Base-by-base conservation (phyloP, 164 flowering plant species). In the Vitis rotundifolia region DNA sequence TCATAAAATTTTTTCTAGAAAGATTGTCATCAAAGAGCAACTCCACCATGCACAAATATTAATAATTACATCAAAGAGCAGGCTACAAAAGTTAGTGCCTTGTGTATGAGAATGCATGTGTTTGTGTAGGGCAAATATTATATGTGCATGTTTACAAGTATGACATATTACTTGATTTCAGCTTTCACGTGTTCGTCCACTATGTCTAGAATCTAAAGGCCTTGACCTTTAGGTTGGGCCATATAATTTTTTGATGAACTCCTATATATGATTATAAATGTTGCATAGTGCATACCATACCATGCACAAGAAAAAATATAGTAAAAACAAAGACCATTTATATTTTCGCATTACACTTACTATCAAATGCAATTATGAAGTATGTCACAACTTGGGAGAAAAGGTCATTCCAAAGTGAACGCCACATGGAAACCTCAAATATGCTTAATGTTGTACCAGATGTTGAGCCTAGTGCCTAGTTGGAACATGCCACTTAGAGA, bases 381-480 rank as follows among this genome's bases (percentile, higher is more conserved):
- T 52, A 29, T 48, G 9, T 61, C 64, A 61, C 56, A 49, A 91
- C 98, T 89, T 94, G 93, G 16, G 97, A 92, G 70, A 92, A 94
- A 60, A 94, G 93, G 70, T 92, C 97, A 78, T 86, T 90, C 97
- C 97, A 92, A 56, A 94, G 90, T 26, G 97, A 75, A 48, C 88
- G 93, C 93, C 96, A 92, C 29, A 91, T 76, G 44, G 98, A 89
- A 78, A 85, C 84, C 80, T 91, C 90, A 69, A 69, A 75, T 1
- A 87, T 76, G 63, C 76, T 81, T 47, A 86, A 81, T 61, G 80
- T 64, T 60, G 82, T 81, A 72, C 85, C 86, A 60, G 95, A 76
- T 68, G 84, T 75, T 68, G 97, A 85, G n/a, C n/a, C n/a, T n/a
- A n/a, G n/a, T n/a, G 51, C 90, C 83, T 53, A 92, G 19, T 72